A percentile compares a stretch with the other conserved stretches of the same genome.
phyloP scores from a whole-genome alignment of 2,329 filamentous ascomycete species.

The Alternaria infectoria region DNA sequence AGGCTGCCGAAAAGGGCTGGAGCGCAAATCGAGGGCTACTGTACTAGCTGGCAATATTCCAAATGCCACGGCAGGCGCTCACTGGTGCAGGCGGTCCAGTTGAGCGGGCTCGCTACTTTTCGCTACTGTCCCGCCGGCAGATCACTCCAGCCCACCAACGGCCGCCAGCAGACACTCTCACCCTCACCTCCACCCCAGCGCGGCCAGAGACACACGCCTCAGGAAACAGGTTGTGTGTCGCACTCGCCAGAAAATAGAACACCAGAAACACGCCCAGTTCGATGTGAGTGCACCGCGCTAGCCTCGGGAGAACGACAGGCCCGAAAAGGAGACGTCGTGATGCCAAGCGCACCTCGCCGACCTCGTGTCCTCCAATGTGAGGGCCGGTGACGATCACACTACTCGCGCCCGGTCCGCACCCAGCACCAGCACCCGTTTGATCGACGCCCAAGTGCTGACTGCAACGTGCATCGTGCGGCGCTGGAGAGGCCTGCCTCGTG shows the following conservation, averaged over 20 bases:
- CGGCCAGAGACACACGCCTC: background rate
- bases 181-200: background rate
- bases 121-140: constrained; percentile 26
- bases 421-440: constrained; percentile 50
- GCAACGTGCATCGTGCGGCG: constrained; percentile 42
- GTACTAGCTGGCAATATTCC: constrained; percentile 20
- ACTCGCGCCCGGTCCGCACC: constrained; percentile 39
- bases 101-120: constrained; percentile 21
- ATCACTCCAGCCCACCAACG: constrained; percentile 26
- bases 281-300: constrained; percentile 16
- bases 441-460: constrained; percentile 40
- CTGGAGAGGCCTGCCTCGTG: constrained; percentile 13
- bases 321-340: constrained; percentile 32
- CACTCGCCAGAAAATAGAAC: constrained; percentile 3
- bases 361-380: constrained; percentile 37
- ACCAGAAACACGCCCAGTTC: constrained; percentile 14
- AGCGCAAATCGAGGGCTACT: constrained; percentile 2
- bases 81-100: constrained; percentile 20
- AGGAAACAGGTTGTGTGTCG: constrained; percentile 10
- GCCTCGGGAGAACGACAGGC: constrained; percentile 31
- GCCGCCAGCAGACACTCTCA: constrained; percentile 8
- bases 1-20: constrained; percentile 16
- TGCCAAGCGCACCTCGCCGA: constrained; percentile 47
- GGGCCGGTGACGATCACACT: constrained; percentile 40
- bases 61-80: constrained; percentile 22